A percentile compares a stretch with the other conserved stretches of the same genome.
These are phyloP conservation scores for Trametopsis cervina DNA, from an alignment of 768 basidiomycete species.

Conservation along the genomic window DNA sequence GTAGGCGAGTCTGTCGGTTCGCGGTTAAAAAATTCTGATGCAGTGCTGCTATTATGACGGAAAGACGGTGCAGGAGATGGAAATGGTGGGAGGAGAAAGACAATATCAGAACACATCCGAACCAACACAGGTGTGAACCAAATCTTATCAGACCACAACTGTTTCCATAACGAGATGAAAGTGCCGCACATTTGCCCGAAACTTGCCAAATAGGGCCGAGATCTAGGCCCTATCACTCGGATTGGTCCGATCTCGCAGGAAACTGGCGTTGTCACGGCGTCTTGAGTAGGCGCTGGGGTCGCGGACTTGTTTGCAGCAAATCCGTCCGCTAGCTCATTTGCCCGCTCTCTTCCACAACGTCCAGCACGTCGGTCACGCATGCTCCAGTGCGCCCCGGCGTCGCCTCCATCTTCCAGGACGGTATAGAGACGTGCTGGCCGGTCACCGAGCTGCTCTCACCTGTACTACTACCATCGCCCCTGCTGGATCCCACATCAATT, in stretches of 20 bases:
- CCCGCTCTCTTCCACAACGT: background rate
- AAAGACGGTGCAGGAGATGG: too few species aligned
- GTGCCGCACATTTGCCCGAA: background rate
- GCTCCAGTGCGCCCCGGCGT: background rate
- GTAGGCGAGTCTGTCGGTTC: too few species aligned
- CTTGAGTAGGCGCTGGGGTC: background rate
- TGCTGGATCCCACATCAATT: slow-evolving; percentile 12
- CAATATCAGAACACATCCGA: too few species aligned
- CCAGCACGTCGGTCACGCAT: slow-evolving; percentile 2
- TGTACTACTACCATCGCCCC: slow-evolving; percentile 2
- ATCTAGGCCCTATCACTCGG: background rate
- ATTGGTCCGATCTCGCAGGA: background rate
- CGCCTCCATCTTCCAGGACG: background rate
- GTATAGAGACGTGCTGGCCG: background rate
- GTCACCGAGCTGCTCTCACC: background rate
- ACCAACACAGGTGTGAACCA: too few species aligned
- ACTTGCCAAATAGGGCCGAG: background rate
- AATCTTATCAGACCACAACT: background rate
- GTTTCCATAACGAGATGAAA: background rate
- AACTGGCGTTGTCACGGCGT: background rate
- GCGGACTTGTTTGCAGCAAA: background rate
- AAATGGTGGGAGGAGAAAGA: too few species aligned
- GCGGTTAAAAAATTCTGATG: too few species aligned
- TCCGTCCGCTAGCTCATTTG: background rate
- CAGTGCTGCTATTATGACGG: too few species aligned